Evolutionary conservation across 768 basidiomycete species (phyloP), one percentile per base, ranked within the genome.

Genomic region (Termitomyces sp.): DNA sequence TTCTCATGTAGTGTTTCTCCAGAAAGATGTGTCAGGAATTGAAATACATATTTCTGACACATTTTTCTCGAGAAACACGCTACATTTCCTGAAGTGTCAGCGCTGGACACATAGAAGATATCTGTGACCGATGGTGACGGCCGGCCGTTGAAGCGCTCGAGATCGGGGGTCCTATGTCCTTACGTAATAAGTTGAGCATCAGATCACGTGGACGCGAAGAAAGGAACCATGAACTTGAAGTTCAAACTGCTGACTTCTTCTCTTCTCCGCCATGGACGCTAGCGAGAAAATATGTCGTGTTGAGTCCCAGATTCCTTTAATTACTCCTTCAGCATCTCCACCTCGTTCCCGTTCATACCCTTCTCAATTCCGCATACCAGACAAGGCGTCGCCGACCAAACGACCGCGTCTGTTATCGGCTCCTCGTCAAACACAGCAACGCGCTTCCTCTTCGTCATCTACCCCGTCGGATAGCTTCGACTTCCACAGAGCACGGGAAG

Each of bases 321-420:
- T 80, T 37, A 78, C 80, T 1, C 81, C 81, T 26, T 82, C 81
- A 22, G 74, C 76, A 2, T 83, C 83, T 0, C 80, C 80, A 4
- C 79, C 78, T 37, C 69, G 69, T 22, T 65, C 66, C 24, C 62
- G 66, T 14, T 53, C 22, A 10, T 11, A n/a, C 4, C 38, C 34
- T 21, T 6, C 63, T 22, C 60, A 57, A n/a, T 60, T 66, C 45
- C 57, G 58, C 42, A 66, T 65, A 38, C 66, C 68, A 45, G 70
- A 76, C 60, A 63, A 64, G 30, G 59, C 72, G 50, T 75, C 77
- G 38, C 76, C 78, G 24, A 43, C 70, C 14, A 85, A 85, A 68
- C 78, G 77, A 52, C 73, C 69, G 38, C 79, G 83, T 53, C 70
- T 75, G 22, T 68, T 72, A 24, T 73, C 78, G 30, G 74, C 79